Percentiles rank a stretch among this genome's conserved stretches.
Evolutionary conservation across 441 rosid genomes (phyloP).

Genomic region (Eruca vesicaria): DNA sequence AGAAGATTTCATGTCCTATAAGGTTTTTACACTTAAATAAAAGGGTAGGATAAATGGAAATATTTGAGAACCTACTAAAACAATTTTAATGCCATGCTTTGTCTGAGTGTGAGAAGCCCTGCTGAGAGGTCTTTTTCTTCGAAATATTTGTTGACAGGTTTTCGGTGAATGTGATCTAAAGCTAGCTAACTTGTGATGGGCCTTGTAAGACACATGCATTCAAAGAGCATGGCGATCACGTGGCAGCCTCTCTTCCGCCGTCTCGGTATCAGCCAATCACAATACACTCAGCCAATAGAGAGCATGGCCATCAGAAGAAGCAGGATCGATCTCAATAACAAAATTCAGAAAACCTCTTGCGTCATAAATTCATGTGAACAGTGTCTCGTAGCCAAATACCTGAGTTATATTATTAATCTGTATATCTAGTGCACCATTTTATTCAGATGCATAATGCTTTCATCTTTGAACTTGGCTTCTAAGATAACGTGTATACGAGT

Average conservation of each 20-base stretch:
- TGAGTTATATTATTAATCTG: background rate
- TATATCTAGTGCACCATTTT: background rate
- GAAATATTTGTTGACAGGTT: slow-evolving; percentile 14
- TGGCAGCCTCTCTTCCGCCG: slow-evolving; percentile 27
- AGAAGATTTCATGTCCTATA: slow-evolving; percentile 1
- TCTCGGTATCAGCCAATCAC: slow-evolving; percentile 22
- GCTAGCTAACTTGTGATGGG: slow-evolving; percentile 25
- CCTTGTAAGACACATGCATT: slow-evolving; percentile 11
- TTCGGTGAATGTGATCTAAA: slow-evolving; percentile 26
- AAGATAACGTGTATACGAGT: background rate
- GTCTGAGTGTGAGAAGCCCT: background rate
- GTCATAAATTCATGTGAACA: slow-evolving; percentile 33
- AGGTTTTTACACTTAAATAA: slow-evolving; percentile 1
- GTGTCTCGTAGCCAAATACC: background rate
- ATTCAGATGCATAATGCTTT: background rate
- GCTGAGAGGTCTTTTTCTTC: slow-evolving; percentile 17
- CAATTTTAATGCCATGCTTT: background rate
- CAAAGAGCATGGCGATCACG: slow-evolving; percentile 34
- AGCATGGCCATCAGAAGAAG: slow-evolving; percentile 25
- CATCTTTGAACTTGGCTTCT: background rate
- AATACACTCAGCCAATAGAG: background rate
- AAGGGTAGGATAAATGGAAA: background rate
- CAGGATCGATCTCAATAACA: slow-evolving; percentile 7
- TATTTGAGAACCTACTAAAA: slow-evolving; percentile 11
- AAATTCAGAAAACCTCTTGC: background rate